Conservation (phyloP, 2,329 filamentous ascomycete species). For the Setomelanomma holmii region DNA sequence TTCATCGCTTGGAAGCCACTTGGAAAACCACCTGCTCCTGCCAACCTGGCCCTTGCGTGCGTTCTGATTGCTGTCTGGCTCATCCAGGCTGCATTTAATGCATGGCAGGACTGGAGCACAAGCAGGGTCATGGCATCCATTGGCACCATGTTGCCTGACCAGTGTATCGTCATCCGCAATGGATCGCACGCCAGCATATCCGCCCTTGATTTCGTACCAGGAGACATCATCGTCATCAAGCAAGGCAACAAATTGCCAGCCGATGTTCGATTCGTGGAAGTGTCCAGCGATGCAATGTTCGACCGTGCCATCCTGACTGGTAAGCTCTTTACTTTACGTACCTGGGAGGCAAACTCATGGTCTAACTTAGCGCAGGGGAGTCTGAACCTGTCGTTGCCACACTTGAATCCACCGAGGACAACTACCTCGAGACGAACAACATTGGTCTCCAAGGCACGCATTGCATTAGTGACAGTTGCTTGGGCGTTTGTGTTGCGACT, state of each 20-base stretch:
- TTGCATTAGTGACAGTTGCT: constrained; percentile 72
- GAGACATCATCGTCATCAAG: constrained; percentile 72
- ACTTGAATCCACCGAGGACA: constrained; percentile 69
- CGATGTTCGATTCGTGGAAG: constrained; percentile 73
- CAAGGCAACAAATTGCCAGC: constrained; percentile 77
- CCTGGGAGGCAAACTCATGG: too few species aligned
- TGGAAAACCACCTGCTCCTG: constrained; percentile 71
- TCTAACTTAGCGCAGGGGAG: constrained; percentile 58
- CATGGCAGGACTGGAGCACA: constrained; percentile 75
- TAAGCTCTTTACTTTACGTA: constrained; percentile 31
- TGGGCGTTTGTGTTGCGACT: constrained; percentile 73
- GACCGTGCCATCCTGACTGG: constrained; percentile 77
- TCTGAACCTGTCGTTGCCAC: constrained; percentile 69
- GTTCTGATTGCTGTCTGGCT: constrained; percentile 75
- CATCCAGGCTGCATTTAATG: constrained; percentile 61
- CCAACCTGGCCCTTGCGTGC: constrained; percentile 76
- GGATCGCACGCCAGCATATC: constrained; percentile 58
- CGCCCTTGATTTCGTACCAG: constrained; percentile 71
- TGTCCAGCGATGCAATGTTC: constrained; percentile 73
- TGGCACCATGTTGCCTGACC: constrained; percentile 79
- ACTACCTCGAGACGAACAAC: constrained; percentile 78
- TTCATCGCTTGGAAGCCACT: constrained; percentile 80
- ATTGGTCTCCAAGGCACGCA: constrained; percentile 83
- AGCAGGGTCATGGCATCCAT: constrained; percentile 81
- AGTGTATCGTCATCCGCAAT: constrained; percentile 70